Base-by-base conservation (phyloP, 2,329 filamentous ascomycete genomes). In the Cercospora brassicicola region DNA sequence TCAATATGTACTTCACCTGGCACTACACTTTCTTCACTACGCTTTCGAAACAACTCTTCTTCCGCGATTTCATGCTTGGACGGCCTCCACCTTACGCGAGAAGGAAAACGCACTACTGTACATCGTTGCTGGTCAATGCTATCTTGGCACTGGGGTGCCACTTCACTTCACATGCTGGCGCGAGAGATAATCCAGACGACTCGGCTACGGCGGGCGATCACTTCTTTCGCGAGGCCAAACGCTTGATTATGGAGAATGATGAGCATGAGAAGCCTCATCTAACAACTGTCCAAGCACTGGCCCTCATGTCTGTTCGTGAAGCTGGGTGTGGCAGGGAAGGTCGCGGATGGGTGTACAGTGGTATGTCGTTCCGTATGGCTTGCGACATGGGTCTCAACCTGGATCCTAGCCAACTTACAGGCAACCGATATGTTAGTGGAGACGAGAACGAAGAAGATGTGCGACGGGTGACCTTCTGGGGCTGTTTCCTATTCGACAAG, bases 1-100 rank as follows among this genome's bases (percentile, higher is more conserved):
- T 99, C 77, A 94, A 94, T 76, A 94, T 98, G 92, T 99, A 99
- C 81, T 98, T 98, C 81, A 93, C 90, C 74, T 98, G 94, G 91
- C 95, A 98, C 80, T 98, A 98, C 79, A 90, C 93, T 18, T 98
- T 95, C 81, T 99, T 98, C 79, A 94, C 93, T 3, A 95, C 92
- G 0, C 83, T 98, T 6, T 94, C 94, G 11, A 96, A 92, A 78
- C 89, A 86, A 42, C 82, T 96, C 33, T 98, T 99, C 78, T 94
- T 92, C 77, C 87, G 90, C 51, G 94, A 98, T 78, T 97, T 96
- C 74, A 79, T 90, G 55, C 86, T 85, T 13, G 94, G 95, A 0
- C 89, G 86, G 69, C 87, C 87, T 3, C 83, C 83, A 1, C 80
- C 84, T 0, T 78, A 79, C 33, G 80, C 79, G 4, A 76, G 74